Base-by-base conservation (phyloP, 306 rosid genomes). In the Gastrolobium villosum region DNA sequence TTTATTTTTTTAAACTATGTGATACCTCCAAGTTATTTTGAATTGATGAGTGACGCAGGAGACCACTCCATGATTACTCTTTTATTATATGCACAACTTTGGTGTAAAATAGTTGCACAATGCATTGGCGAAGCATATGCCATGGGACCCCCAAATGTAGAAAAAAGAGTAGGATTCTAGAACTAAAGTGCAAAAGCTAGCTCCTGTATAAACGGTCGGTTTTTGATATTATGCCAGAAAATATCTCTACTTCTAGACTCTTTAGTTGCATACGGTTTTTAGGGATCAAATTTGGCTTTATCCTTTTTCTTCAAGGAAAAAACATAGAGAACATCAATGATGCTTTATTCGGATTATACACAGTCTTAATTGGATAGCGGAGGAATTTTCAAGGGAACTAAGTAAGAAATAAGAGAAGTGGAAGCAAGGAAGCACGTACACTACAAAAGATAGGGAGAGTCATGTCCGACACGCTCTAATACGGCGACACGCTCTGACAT, bases 1-100 rank as follows among this genome's bases (percentile, higher is more conserved):
- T 11, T 3, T 54, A 5, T 72, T 39, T 1, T 7, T 6, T 54
- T 50, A n/a, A 3, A 3, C 1, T 11, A 52, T 7, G 15, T 10
- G 50, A 70, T 34, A 65, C 77, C 7, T 15, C 50, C 35, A 10
- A 74, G 49, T 46, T n/a, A 30, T 56, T 61, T 15, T 75, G 34
- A 35, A 59, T 82, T 62, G 64, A 77, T 65, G 60, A 46, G 45
- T 36, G 74, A 7, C 34, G 50, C 54, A 77, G 15, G 43, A 3
- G 69, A 56, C 68, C 83, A 84, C 81, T 81, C 86, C 76, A 37
- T 55, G 11, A 78, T 84, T 49, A 37, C 54, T n/a, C 4, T 68
- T 56, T 81, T 28, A 74, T 86, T 45, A 49, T 31, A 2, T 69
- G 34, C 34, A 32, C 9, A 46, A 57, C 36, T 75, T 68, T 68